Conservation (phyloP, 129 eudicot genomes). For the Apium graveolens region DNA sequence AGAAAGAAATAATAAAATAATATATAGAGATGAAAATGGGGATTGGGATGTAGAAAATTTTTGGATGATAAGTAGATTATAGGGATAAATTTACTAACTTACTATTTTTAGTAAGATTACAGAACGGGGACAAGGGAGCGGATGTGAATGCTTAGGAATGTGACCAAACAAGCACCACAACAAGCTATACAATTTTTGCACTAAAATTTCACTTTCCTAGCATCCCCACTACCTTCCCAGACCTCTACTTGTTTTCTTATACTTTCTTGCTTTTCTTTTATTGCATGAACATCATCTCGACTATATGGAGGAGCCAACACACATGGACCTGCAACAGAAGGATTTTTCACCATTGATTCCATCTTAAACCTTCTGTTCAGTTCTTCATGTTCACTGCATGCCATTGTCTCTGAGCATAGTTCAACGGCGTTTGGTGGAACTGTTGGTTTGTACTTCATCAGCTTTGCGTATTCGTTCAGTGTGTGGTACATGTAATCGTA, state of each 20-base stretch:
- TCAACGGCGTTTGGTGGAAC: constrained; percentile 36
- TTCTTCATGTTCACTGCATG: constrained; percentile 21
- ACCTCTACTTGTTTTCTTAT: background rate
- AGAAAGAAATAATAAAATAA: too few species aligned
- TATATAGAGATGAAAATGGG: too few species aligned
- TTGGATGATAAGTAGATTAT: too few species aligned
- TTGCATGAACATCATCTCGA: background rate
- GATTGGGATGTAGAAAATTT: too few species aligned
- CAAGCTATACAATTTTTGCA: background rate
- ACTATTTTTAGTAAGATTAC: too few species aligned
- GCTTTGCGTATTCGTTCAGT: constrained; percentile 39
- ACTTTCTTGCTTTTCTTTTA: background rate
- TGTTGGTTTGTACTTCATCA: constrained; percentile 38
- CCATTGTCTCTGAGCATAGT: constrained; percentile 32
- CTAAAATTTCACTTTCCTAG: background rate
- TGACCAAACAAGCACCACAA: background rate
- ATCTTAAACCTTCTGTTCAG: constrained; percentile 26
- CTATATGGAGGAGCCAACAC: constrained; percentile 33
- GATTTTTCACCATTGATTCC: constrained; percentile 26
- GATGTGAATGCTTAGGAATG: too few species aligned
- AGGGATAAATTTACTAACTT: too few species aligned
- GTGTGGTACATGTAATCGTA: constrained; percentile 51
- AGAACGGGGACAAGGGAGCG: too few species aligned
- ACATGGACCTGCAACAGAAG: constrained; percentile 33
- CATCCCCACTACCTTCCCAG: background rate